Base-by-base conservation (phyloP, 805 yeast species). In the Sugiyamaella valdiviana region DNA sequence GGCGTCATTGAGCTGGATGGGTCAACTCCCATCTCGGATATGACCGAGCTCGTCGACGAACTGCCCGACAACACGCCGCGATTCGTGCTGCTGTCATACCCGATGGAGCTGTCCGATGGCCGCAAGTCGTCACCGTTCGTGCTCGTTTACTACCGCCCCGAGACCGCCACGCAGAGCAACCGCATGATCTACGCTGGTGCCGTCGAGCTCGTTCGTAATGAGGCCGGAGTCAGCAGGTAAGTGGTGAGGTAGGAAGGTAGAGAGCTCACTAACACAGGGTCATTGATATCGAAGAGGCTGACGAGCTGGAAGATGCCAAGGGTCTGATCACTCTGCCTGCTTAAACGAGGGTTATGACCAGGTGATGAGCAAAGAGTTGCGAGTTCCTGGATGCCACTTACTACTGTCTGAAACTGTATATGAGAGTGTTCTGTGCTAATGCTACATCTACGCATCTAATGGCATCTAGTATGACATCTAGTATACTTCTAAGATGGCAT, bases 181-280 rank as follows among this genome's bases (percentile, higher is more conserved):
- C 81, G 83, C 64, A 90, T 89, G 97, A 67, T 86, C 43, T 89
- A 88, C 58, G 97, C 96, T 0, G 95, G 93, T 3, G 95, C 95
- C 1, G 77, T 86, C 19, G 96, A 90, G 63, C 67, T 83, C 54
- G 75, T 90, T 49, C 75, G 91, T 64, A 80, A 78, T 44, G 82
- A 83, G 56, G 83, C 90, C n/a, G 87, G 88, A 15, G 88, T 86
- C n/a, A 50, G 63, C 63, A 72, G 74, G 79, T 64, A 70, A 57
- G 72, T 68, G 55, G 46, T 46, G 41, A 22, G n/a, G 26, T 17
- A 12, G 9, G n/a, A 22, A 37, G n/a, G 24, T 15, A 12, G 36
- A n/a, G 15, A 36, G 17, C 14, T 7, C 21, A 5, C 40, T 42
- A 44, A 40, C 24, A 24, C 60, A 74, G 80, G 59, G 70, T 83